Evolutionary conservation across 1,284 basidiomycete species (phyloP).

Genomic region (Amylostereum areolatum): DNA sequence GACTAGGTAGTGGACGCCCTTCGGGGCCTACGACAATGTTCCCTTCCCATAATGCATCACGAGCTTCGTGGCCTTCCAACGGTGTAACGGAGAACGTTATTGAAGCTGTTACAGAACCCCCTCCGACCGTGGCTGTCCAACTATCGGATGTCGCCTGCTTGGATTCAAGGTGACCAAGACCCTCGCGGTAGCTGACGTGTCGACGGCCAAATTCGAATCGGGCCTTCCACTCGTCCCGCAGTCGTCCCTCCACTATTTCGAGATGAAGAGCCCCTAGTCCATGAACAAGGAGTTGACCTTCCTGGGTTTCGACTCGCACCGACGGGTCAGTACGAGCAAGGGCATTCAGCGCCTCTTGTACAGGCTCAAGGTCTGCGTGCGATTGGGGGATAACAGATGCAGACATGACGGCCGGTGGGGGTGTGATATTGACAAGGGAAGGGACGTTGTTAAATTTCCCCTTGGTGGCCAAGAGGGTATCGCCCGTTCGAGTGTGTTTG

Average conservation of each 20-base stretch:
- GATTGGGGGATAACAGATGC: slow-evolving; percentile 78
- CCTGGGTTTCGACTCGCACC: slow-evolving; percentile 68
- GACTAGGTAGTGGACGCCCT: slow-evolving; percentile 46
- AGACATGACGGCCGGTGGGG: slow-evolving; percentile 74
- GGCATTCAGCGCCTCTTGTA: slow-evolving; percentile 68
- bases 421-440: slow-evolving; percentile 59
- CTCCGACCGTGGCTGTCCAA: slow-evolving; percentile 60
- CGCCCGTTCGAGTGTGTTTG: slow-evolving; percentile 82
- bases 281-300: slow-evolving; percentile 80
- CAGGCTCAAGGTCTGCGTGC: slow-evolving; percentile 71
- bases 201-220: slow-evolving; percentile 74
- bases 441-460: slow-evolving; percentile 28
- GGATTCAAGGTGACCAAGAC: slow-evolving; percentile 37
- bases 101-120: slow-evolving; percentile 39
- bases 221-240: slow-evolving; percentile 76
- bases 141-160: slow-evolving; percentile 24
- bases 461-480: slow-evolving; percentile 62
- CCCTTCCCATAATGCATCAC: slow-evolving; percentile 67
- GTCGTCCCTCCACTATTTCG: slow-evolving; percentile 78
- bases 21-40: slow-evolving; percentile 57
- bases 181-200: slow-evolving; percentile 78
- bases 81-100: slow-evolving; percentile 49
- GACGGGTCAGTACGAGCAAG: slow-evolving; percentile 85
- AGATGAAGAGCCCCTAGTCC: slow-evolving; percentile 84
- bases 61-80: slow-evolving; percentile 47